Evolutionary conservation across 2,329 filamentous ascomycete genomes (phyloP), one percentile per base, ranked within the genome.

Genomic region (Aspergillus cejpii): DNA sequence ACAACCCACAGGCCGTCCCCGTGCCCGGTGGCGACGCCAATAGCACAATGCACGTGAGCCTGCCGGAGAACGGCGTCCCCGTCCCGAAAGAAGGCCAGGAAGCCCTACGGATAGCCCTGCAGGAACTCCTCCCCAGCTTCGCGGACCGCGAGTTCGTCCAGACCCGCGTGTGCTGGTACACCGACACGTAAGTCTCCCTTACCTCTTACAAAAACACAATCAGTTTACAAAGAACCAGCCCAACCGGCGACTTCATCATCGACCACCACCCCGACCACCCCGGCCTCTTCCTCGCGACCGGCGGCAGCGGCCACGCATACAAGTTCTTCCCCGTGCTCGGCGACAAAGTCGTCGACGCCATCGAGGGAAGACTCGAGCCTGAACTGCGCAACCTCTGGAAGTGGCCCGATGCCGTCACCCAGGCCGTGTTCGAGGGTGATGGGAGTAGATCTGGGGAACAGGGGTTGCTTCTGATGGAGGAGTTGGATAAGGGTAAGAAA

Each of bases 121-220:
- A 66, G 10, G 73, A 80, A 47, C 75, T 85, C 55, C 70, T 86
- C 3, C 81, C 84, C 1, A 71, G 72, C 7, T 71, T 86, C 14
- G 73, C 72, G 39, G 71, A 75, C 19, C 72, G 84, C 20, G 77
- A 79, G 1, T 87, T 85, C 68, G 67, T 68, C 46, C 70, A 72
- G 42, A 83, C 80, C 1, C 73, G 82, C 19, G 67, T 87, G 42
- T 88, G 84, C 68, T 88, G 84, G 84, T 88, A 88, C 62, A 80
- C 80, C 4, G 84, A 88, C 67, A 88, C 84, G 55, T 70, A 60
- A 54, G 66, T 62, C 12, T 36, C 8, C 15, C 36, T 10, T 29
- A 21, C 29, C 12, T 28, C 20, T 34, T 6, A 29, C 24, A 23
- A 37, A 21, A 26, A 8, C n/a, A 21, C 31, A 26, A 33, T 21